Conservation (phyloP, 768 basidiomycete genomes). For the Sistotremastrum suecicum region DNA sequence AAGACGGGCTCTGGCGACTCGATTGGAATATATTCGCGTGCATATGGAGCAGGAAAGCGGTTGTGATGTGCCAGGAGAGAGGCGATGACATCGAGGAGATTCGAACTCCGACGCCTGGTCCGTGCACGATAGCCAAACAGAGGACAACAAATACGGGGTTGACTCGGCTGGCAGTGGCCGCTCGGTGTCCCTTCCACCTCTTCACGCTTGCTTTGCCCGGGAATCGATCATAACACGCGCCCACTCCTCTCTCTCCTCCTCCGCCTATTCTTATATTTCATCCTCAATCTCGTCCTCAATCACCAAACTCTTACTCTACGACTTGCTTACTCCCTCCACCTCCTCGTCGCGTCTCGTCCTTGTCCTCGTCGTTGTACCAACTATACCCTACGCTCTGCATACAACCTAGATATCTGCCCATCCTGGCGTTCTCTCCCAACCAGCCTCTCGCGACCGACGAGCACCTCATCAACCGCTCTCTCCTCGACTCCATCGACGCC, state of each 20-base stretch:
- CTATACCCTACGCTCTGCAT: slow-evolving; percentile 4
- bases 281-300: slow-evolving; percentile 19
- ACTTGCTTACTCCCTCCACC: slow-evolving; percentile 19
- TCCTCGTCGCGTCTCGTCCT: slow-evolving; percentile 8
- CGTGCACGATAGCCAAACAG: too few relatives aligned
- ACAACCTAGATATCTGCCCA: slow-evolving; percentile 7
- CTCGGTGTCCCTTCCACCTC: too few relatives aligned
- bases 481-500: slow-evolving; percentile 71
- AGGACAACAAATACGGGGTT: too few relatives aligned
- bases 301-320: slow-evolving; percentile 13
- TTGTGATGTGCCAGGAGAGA: too few relatives aligned
- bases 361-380: slow-evolving; percentile 9
- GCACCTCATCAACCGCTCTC: slow-evolving; percentile 76
- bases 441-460: slow-evolving; percentile 33
- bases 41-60: too few relatives aligned
- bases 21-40: too few relatives aligned
- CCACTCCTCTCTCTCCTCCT: slow-evolving; percentile 12
- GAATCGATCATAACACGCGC: neutral
- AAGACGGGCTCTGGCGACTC: too few relatives aligned
- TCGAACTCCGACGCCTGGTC: too few relatives aligned
- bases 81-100: too few relatives aligned
- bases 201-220: too few relatives aligned
- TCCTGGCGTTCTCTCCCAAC: slow-evolving; percentile 15
- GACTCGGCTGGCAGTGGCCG: too few relatives aligned
- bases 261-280: slow-evolving; percentile 13